A percentile compares a stretch with the other conserved stretches of the same genome.
Conservation (phyloP, 305 asterid species). For the Fraxinus angustifolia region DNA sequence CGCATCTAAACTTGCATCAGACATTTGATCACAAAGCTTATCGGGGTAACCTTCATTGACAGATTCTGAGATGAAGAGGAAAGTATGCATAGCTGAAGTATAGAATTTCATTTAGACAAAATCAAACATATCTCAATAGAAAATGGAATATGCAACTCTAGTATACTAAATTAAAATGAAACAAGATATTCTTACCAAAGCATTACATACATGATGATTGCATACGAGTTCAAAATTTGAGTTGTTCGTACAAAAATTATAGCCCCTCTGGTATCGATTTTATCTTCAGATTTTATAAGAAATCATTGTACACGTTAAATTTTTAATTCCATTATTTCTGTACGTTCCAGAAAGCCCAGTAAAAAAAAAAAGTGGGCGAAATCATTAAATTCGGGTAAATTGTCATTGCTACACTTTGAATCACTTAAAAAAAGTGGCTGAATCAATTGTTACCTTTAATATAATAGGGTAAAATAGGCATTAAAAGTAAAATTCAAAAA, state of each 20-base stretch:
- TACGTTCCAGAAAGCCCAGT: not conserved
- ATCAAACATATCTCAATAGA: not conserved
- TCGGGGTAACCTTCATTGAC: slow-evolving; percentile 30
- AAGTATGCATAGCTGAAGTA: slow-evolving; percentile 17
- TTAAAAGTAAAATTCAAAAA: too few relatives aligned
- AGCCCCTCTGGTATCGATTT: not conserved
- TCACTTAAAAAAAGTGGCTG: too few relatives aligned
- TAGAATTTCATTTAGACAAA: not conserved
- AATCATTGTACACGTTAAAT: too few relatives aligned
- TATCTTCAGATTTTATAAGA: not conserved
- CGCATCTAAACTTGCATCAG: slow-evolving; percentile 28
- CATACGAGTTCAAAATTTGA: not conserved
- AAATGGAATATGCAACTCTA: not conserved
- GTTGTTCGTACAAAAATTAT: not conserved
- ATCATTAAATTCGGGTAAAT: too few relatives aligned
- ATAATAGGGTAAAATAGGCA: too few relatives aligned
- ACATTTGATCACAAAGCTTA: slow-evolving; percentile 31
- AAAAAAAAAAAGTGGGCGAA: too few relatives aligned
- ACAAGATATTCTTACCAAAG: not conserved
- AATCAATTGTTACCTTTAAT: too few relatives aligned
- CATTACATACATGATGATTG: not conserved
- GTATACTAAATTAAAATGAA: not conserved
- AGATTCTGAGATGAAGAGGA: slow-evolving; percentile 29
- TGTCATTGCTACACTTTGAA: too few relatives aligned
- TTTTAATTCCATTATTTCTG: not conserved